Percentiles rank a stretch among this genome's conserved stretches.
Evolutionary conservation across 495 filamentous ascomycete species (phyloP).

Genomic region (Neohortaea acidophila): DNA sequence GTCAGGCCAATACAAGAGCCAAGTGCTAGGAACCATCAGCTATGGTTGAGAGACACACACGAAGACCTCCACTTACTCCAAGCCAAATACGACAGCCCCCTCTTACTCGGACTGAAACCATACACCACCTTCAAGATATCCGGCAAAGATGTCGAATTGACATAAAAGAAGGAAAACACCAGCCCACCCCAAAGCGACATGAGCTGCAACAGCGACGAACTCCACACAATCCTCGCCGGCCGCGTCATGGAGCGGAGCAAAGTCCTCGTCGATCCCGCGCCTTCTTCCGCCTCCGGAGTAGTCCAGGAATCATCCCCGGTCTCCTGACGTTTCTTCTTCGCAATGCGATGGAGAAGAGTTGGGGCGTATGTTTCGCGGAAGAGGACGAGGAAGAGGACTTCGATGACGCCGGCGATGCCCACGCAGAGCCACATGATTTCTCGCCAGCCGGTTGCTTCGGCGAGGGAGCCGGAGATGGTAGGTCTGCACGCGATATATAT

Average conservation of each 20-base stretch:
- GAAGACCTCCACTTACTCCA: conserved; percentile 26
- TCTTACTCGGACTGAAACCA: conserved; percentile 29
- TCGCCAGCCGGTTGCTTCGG: conserved; percentile 14
- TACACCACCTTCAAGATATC: conserved; percentile 36
- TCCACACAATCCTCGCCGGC: conserved; percentile 33
- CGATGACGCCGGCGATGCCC: conserved; percentile 14
- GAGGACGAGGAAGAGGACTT: conserved; percentile 16
- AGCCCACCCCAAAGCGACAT: conserved; percentile 36
- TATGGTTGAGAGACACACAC: conserved; percentile 18
- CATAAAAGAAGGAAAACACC: conserved; percentile 39
- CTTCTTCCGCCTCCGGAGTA: background rate
- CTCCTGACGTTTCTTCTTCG: background rate
- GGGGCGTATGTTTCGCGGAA: conserved; percentile 21
- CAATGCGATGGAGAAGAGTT: conserved; percentile 9
- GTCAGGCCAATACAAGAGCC: conserved; percentile 33
- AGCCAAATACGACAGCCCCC: conserved; percentile 33
- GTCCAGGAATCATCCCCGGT: background rate
- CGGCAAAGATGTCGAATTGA: conserved; percentile 37
- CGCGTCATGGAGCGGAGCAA: conserved; percentile 31
- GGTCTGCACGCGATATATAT: too few species aligned
- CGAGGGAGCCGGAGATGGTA: conserved; percentile 13
- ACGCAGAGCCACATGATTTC: conserved; percentile 15
- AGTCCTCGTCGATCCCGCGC: background rate
- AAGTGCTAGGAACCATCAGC: conserved; percentile 24
- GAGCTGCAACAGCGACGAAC: conserved; percentile 34